Base-by-base conservation (phyloP, 257 asterid genomes). In the Penstemon newberryi region DNA sequence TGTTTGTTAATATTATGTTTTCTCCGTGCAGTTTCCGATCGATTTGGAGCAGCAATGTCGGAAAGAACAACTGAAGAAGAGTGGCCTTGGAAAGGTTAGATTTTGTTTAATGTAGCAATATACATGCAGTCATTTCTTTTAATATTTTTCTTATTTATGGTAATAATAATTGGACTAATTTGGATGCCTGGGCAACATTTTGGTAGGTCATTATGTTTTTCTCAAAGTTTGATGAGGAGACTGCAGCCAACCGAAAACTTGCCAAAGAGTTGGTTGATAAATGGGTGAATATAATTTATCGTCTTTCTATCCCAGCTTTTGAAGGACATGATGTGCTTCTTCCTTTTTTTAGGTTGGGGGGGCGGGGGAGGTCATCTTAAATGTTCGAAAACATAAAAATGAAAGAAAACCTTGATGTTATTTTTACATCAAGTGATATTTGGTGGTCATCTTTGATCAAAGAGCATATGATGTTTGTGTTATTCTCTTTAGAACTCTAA, bases 221-320 rank as follows among this genome's bases (percentile, higher is more conserved):
- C 69, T 91, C 99, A 1, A 94, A 94, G 80, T 89, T 96, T 44
- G 97, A 88, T 69, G 99, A 94, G 79, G 99, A 94, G 82, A 94
- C 97, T 54, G 80, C 99, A 40, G 45, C 97, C 69, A 94, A 94
- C 75, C 68, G 96, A 49, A 94, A 82, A 77, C 95, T 91, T 55
- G 99, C 99, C 11, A 90, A 91, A 71, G 99, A 94, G 81, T 83
- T 91, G 90, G 97, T 94, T 78, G 99, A 94, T 81, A 87, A 90
- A 87, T 94, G 99, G 99, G 99, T 93, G 33, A 88, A 83, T 12
- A 18, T 51, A 41, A 25, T 45, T 54, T 55, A 19, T 13, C 8
- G 38, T 56, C 37, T 65, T 37, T 19, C 41, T 36, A 5, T 38
- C 33, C 67, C 0, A 38, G 19, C 50, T 57, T 60, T 63, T 42